Conservation (phyloP, 2,329 filamentous ascomycete species). For the Calonectria henricotiae region DNA sequence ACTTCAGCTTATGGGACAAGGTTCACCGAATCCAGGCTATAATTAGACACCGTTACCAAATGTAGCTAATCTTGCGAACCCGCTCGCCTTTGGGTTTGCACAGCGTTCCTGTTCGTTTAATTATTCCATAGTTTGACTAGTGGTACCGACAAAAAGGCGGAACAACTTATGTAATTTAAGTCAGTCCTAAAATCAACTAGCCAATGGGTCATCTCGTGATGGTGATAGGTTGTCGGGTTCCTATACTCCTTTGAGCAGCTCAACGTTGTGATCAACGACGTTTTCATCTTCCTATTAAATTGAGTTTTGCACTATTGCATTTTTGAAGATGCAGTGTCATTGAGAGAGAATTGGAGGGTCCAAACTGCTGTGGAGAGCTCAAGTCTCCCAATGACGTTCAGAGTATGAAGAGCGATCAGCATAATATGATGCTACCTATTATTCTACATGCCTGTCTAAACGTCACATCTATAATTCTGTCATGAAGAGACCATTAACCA, state of each 20-base stretch:
- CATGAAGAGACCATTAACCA: too few species aligned
- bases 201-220: background rate
- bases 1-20: background rate
- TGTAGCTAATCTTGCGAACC: background rate
- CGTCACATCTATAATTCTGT: background rate
- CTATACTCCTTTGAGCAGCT: background rate
- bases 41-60: background rate
- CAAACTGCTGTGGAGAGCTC: background rate
- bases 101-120: slow-evolving; percentile 25
- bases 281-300: background rate
- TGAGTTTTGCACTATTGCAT: too few species aligned
- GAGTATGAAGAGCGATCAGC: background rate
- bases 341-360: background rate
- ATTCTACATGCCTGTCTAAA: background rate
- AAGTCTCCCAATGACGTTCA: background rate
- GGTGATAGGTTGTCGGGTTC: background rate
- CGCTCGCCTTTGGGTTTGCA: background rate
- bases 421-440: background rate
- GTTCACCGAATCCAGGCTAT: background rate
- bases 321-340: background rate
- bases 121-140: slow-evolving; percentile 10
- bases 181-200: background rate
- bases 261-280: slow-evolving; percentile 8
- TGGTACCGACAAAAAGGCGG: background rate
- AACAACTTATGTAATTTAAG: background rate